These are phyloP conservation scores for Cruciata laevipes DNA, from an alignment of 257 asterid species.

Conservation along the genomic window DNA sequence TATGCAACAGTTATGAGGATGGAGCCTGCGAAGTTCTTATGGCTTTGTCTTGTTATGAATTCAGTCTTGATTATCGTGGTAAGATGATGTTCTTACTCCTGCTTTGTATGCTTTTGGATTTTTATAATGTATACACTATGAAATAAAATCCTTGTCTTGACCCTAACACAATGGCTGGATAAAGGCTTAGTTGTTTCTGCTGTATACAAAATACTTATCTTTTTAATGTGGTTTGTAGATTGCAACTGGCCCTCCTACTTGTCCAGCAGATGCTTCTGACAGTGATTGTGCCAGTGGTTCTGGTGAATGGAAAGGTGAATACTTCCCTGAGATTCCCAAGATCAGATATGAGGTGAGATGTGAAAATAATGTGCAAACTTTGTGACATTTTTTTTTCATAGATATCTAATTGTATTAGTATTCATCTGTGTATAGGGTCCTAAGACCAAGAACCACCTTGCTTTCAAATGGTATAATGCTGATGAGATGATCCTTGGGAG, in stretches of 20 bases:
- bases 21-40: constrained; percentile 30
- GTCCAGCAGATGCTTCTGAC: constrained; percentile 56
- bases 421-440: constrained; percentile 55
- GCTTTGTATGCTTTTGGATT: constrained; percentile 1
- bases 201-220: background rate
- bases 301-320: constrained; percentile 80
- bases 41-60: constrained; percentile 25
- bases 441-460: constrained; percentile 70
- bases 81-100: constrained; percentile 9
- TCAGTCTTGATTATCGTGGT: constrained; percentile 43
- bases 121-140: background rate
- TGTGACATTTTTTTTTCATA: background rate
- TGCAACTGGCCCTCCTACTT: constrained; percentile 67
- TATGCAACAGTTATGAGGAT: constrained; percentile 28
- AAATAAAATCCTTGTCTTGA: background rate
- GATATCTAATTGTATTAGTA: background rate
- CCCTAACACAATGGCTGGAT: background rate
- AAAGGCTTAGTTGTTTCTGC: background rate
- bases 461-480: constrained; percentile 90
- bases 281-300: constrained; percentile 38
- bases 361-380: background rate
- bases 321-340: constrained; percentile 72
- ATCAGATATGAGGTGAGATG: constrained; percentile 71
- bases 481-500: constrained; percentile 88
- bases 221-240: constrained; percentile 26